A percentile compares a stretch with the other conserved stretches of the same genome.
phyloP scores from a whole-genome alignment of 1,139 yeast genomes.

The Blastobotrys persicus region DNA sequence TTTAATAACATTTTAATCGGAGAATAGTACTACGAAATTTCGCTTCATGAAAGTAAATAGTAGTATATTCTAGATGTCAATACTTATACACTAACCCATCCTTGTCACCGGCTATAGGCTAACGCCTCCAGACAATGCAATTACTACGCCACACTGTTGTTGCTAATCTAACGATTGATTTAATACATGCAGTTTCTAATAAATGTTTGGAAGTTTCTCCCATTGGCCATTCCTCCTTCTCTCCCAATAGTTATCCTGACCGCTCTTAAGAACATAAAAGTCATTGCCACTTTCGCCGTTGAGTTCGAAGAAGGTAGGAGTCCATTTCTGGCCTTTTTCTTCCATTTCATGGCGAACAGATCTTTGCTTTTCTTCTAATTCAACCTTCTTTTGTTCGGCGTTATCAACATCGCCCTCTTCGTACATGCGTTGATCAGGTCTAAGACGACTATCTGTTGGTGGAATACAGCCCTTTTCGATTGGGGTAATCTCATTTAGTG shows the following conservation, averaged over 20 bases:
- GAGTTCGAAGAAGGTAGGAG: slow-evolving; percentile 60
- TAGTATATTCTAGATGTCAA: no score
- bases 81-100: no score
- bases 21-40: no score
- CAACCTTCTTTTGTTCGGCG: slow-evolving; percentile 67
- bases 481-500: slow-evolving; percentile 71
- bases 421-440: slow-evolving; percentile 80
- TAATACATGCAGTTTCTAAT: background rate
- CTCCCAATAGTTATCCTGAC: slow-evolving; percentile 76
- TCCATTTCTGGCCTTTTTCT: slow-evolving; percentile 44
- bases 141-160: no score
- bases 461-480: slow-evolving; percentile 65
- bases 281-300: slow-evolving; percentile 35
- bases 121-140: no score
- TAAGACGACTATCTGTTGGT: slow-evolving; percentile 82
- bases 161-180: no score
- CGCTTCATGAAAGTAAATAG: no score
- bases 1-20: no score
- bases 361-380: slow-evolving; percentile 79
- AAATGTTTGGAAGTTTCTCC: slow-evolving; percentile 33
- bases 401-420: slow-evolving; percentile 64
- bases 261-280: slow-evolving; percentile 61
- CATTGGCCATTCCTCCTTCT: slow-evolving; percentile 44
- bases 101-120: no score
- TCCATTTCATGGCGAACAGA: slow-evolving; percentile 63